Conservation (phyloP, 768 basidiomycete genomes). For the Pulveroboletus ravenelii region DNA sequence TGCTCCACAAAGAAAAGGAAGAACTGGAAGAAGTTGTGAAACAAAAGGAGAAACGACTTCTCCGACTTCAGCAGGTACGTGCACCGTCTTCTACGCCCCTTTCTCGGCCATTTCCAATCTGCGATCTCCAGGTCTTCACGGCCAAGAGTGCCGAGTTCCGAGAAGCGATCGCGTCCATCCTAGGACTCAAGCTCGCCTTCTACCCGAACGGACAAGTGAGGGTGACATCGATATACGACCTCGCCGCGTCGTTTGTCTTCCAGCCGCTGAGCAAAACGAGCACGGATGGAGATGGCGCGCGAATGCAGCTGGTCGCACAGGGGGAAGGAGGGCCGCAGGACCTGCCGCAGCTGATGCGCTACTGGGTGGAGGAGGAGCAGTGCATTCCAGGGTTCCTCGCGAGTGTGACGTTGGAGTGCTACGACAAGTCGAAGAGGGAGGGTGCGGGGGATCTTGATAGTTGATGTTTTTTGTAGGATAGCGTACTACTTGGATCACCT, state of each 20-base stretch:
- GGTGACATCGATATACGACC: constrained; percentile 87
- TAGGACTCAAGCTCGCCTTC: constrained; percentile 89
- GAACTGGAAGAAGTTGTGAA: constrained; percentile 60
- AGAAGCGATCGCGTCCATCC: constrained; percentile 82
- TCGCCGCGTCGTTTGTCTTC: constrained; percentile 84
- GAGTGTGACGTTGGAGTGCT: constrained; percentile 83
- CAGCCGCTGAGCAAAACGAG: constrained; percentile 47
- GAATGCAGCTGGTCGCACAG: constrained; percentile 70
- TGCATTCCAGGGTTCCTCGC: constrained; percentile 89
- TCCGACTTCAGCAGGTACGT: constrained; percentile 80
- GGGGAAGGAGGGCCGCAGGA: constrained; percentile 75
- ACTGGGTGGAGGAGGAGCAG: constrained; percentile 83
- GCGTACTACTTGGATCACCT: background rate
- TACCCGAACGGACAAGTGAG: constrained; percentile 87
- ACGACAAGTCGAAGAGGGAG: constrained; percentile 64
- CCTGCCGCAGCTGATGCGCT: constrained; percentile 67
- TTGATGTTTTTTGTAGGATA: background rate
- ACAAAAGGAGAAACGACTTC: constrained; percentile 78
- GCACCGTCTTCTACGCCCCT: background rate
- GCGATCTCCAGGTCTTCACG: constrained; percentile 61
- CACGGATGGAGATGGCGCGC: constrained; percentile 37
- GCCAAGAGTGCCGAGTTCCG: constrained; percentile 88
- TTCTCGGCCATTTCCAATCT: too few species aligned
- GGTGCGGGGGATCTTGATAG: background rate
- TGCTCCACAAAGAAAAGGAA: constrained; percentile 60